phyloP scores from a whole-genome alignment of 164 flowering plant genomes.

The Magnolia sinica region DNA sequence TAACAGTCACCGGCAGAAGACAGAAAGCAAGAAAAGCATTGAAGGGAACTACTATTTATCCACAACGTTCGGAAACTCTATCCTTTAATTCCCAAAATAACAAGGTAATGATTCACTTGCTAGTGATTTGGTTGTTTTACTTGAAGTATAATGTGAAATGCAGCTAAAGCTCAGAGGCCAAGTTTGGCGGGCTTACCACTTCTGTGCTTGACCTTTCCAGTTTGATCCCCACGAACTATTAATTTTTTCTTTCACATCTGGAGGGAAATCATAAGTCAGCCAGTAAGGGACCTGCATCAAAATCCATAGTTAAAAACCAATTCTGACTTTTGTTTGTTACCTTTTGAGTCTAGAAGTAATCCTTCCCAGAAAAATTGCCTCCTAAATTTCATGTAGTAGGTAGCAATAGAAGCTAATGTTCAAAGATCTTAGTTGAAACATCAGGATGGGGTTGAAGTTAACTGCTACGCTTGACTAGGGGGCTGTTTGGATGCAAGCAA shows the following conservation, averaged over 20 bases:
- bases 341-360: background rate
- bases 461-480: background rate
- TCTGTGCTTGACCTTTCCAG: constrained; percentile 98
- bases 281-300: constrained; percentile 72
- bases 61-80: too few species aligned
- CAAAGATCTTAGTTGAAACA: background rate
- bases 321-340: background rate
- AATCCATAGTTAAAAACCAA: constrained; percentile 1
- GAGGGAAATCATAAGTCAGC: constrained; percentile 96
- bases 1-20: too few species aligned
- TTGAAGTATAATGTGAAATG: background rate
- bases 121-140: background rate
- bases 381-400: background rate
- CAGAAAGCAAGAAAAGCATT: too few species aligned
- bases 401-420: background rate
- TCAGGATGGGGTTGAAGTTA: background rate
- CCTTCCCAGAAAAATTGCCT: background rate
- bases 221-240: constrained; percentile 76
- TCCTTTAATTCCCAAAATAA: too few species aligned
- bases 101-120: too few species aligned
- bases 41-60: too few species aligned
- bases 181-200: constrained; percentile 51
- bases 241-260: constrained; percentile 67
- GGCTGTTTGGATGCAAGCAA: background rate
- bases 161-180: background rate